A percentile compares a stretch with the other conserved stretches of the same genome.
Evolutionary conservation across 2,329 filamentous ascomycete genomes (phyloP).

Genomic region (Alternaria metachromatica): DNA sequence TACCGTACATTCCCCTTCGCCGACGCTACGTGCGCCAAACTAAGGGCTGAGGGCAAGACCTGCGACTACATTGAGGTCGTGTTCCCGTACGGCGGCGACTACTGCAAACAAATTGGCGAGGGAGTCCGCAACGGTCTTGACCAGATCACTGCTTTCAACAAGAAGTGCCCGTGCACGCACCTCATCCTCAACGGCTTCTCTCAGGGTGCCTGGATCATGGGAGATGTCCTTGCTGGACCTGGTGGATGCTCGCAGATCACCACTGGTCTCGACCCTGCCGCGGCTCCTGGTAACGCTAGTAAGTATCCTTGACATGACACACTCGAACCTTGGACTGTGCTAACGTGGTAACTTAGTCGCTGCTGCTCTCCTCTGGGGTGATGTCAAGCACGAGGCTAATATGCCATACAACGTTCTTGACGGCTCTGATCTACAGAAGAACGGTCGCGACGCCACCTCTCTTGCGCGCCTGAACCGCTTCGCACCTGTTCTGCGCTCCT

Average conservation of each 20-base stretch:
- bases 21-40: conserved; percentile 29
- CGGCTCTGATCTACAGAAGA: conserved; percentile 23
- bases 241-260: conserved; percentile 28
- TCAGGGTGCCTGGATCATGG: conserved; percentile 65
- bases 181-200: conserved; percentile 67
- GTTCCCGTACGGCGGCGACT: conserved; percentile 22
- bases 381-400: conserved; percentile 29
- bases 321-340: conserved; percentile 21
- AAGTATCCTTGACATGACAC: conserved; percentile 24
- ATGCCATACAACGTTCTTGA: conserved; percentile 32
- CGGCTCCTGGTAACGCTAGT: conserved; percentile 33
- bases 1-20: conserved; percentile 28
- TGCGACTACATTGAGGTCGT: conserved; percentile 35
- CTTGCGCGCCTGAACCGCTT: conserved; percentile 29
- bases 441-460: conserved; percentile 18
- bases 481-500: conserved; percentile 63
- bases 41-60: conserved; percentile 30
- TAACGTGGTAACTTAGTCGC: conserved; percentile 30
- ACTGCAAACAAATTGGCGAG: conserved; percentile 25
- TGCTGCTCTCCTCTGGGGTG: conserved; percentile 35
- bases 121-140: conserved; percentile 28
- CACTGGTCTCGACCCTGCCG: conserved; percentile 25
- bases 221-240: conserved; percentile 63
- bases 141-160: conserved; percentile 61
- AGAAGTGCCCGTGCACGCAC: conserved; percentile 61